phyloP scores from a whole-genome alignment of 23 red algal species.

The Cyanidiococcus yangmingshanensis region DNA sequence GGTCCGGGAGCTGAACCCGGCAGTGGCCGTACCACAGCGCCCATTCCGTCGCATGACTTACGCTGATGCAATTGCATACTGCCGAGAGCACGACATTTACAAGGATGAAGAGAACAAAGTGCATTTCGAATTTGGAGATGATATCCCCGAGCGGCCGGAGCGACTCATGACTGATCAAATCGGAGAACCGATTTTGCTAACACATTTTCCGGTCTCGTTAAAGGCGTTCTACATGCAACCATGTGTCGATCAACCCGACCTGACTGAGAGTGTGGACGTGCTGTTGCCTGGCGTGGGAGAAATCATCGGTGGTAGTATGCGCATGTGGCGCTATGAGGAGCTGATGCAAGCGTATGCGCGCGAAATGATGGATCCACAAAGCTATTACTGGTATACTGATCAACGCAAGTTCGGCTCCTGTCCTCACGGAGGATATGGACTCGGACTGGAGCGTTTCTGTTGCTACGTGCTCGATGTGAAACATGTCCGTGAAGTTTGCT shows the following conservation, averaged over 20 bases:
- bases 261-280: constrained; percentile 86
- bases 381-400: constrained; percentile 97
- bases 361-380: constrained; percentile 69
- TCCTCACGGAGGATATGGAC: constrained; percentile 92
- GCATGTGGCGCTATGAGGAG: constrained; percentile 65
- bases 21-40: constrained; percentile 35
- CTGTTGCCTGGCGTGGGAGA: constrained; percentile 87
- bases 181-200: constrained; percentile 78
- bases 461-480: constrained; percentile 69
- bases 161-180: constrained; percentile 95
- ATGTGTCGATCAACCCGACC: constrained; percentile 59
- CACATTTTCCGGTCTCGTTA: constrained; percentile 57
- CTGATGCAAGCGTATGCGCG: constrained; percentile 81
- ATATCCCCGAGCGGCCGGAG: constrained; percentile 92
- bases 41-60: constrained; percentile 91
- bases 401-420: constrained; percentile 90
- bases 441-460: constrained; percentile 88
- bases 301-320: constrained; percentile 93
- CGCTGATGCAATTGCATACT: constrained; percentile 76
- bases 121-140: constrained; percentile 89
- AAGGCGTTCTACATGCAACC: constrained; percentile 99
- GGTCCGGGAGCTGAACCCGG: constrained; percentile 51
- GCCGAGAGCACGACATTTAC: constrained; percentile 80
- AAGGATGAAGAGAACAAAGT: constrained; percentile 76
- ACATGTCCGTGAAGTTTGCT: constrained; percentile 90